Evolutionary conservation across 1,139 yeast genomes (phyloP).

Genomic region (Saccharomyces hybrid): DNA sequence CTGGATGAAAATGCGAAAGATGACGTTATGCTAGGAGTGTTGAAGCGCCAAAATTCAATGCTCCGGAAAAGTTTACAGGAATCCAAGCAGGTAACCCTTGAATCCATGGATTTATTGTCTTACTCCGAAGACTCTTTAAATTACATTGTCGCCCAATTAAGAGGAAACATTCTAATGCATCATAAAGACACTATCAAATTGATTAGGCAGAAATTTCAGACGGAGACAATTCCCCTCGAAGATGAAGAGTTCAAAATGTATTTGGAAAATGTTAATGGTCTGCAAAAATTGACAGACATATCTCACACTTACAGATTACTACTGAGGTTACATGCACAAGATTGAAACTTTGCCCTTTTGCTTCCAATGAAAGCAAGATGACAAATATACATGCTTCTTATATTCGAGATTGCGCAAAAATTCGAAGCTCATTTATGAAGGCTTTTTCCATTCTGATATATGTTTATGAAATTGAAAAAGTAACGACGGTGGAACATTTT

Average conservation of each 20-base stretch:
- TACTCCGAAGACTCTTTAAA: slow-evolving; percentile 20
- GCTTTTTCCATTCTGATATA: not conserved
- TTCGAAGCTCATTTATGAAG: no score
- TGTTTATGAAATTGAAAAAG: not conserved
- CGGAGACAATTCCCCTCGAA: slow-evolving; percentile 15
- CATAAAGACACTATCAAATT: slow-evolving; percentile 10
- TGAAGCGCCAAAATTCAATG: slow-evolving; percentile 15
- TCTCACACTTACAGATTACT: slow-evolving; percentile 17
- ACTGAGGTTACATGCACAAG: slow-evolving; percentile 8
- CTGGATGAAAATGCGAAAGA: slow-evolving; percentile 1
- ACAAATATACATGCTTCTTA: not conserved
- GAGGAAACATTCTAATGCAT: slow-evolving; percentile 17
- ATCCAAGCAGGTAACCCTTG: slow-evolving; percentile 9
- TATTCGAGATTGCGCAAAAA: not conserved
- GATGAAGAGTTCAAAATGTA: slow-evolving; percentile 20
- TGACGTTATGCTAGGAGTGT: slow-evolving; percentile 5
- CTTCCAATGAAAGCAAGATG: not conserved
- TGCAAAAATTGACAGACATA: slow-evolving; percentile 19
- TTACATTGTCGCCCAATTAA: slow-evolving; percentile 15
- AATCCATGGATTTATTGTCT: slow-evolving; percentile 13
- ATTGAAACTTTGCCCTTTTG: not conserved
- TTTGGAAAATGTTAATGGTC: slow-evolving; percentile 14
- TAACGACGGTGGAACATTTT: no score
- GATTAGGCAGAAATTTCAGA: slow-evolving; percentile 11
- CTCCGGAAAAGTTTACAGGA: slow-evolving; percentile 11